phyloP scores from a whole-genome alignment of 2,329 filamentous ascomycete genomes.

The Capronia coronata region DNA sequence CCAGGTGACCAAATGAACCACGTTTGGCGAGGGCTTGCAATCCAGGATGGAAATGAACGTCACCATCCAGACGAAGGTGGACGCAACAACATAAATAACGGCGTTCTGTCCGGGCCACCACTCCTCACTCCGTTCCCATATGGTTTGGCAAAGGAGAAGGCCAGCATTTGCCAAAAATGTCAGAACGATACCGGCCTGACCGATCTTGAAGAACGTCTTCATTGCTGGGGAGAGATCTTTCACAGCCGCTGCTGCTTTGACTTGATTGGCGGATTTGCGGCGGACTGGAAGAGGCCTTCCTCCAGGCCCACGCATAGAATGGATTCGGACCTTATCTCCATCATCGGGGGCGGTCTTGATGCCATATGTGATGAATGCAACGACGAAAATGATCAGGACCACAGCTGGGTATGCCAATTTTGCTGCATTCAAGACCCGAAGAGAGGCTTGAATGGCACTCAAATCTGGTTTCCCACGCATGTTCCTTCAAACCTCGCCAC shows the following conservation, averaged over 20 bases:
- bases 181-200: constrained; percentile 63
- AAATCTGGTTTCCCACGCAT: constrained; percentile 21
- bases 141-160: constrained; percentile 67
- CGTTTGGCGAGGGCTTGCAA: constrained; percentile 70
- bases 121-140: constrained; percentile 56
- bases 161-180: constrained; percentile 70
- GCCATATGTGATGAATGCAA: constrained; percentile 56
- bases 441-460: constrained; percentile 18
- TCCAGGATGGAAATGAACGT: constrained; percentile 82
- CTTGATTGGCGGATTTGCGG: constrained; percentile 46
- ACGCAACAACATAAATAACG: constrained; percentile 74
- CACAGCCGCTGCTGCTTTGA: constrained; percentile 40
- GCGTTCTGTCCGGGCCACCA: constrained; percentile 80
- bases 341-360: constrained; percentile 48
- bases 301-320: constrained; percentile 59
- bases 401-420: constrained; percentile 56
- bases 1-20: constrained; percentile 78
- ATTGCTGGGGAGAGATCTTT: constrained; percentile 58
- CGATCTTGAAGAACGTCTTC: constrained; percentile 68
- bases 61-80: constrained; percentile 80
- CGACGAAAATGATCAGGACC: constrained; percentile 58
- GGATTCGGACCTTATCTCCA: constrained; percentile 34
- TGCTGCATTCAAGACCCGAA: constrained; percentile 24
- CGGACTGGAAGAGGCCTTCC: constrained; percentile 77
- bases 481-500: constrained; percentile 11